Evolutionary conservation across 164 flowering plant genomes (phyloP), one percentile per base, ranked within the genome.

Genomic region (Kingdonia uniflora): DNA sequence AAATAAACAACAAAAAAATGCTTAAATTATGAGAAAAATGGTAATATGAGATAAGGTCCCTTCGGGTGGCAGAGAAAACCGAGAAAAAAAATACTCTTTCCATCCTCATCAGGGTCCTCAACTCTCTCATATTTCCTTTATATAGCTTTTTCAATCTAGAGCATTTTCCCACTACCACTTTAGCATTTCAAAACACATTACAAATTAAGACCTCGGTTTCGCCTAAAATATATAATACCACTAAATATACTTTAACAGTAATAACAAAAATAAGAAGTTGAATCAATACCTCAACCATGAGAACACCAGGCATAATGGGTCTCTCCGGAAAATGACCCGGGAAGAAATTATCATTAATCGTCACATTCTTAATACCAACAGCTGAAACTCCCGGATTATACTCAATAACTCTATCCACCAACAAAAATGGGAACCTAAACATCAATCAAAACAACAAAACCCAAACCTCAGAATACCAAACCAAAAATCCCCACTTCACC

Each of bases 231-330:
- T n/a, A n/a, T n/a, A n/a, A n/a, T n/a, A n/a, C n/a, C n/a, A n/a
- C n/a, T n/a, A n/a, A n/a, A n/a, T n/a, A 37, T 54, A 16, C 42
- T 10, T 48, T 38, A 29, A 4, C 8, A 4, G 4, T 29, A 3
- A 29, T 3, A 29, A 29, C 4, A 29, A 3, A 29, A 29, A 3
- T 8, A 29, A 29, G 35, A 29, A 29, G 35, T 29, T 29, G 6
- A 8, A 44, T 44, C 2, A 47, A 42, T 75, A 90, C 98, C 98
- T 91, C 98, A 65, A 91, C 73, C 96, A 92, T 92, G 51, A 92
- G 94, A 61, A 88, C 98, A 29, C 98, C 98, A 55, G 98, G 98
- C 98, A 92, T 88, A 39, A 92, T 92, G 14, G 98, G 98, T 70
- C 98, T 84, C 72, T 85, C 96, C 0, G 98, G 98, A 61, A 92